These are phyloP conservation scores for Russula olivacea DNA, from an alignment of 768 basidiomycete genomes.

Conservation along the genomic window DNA sequence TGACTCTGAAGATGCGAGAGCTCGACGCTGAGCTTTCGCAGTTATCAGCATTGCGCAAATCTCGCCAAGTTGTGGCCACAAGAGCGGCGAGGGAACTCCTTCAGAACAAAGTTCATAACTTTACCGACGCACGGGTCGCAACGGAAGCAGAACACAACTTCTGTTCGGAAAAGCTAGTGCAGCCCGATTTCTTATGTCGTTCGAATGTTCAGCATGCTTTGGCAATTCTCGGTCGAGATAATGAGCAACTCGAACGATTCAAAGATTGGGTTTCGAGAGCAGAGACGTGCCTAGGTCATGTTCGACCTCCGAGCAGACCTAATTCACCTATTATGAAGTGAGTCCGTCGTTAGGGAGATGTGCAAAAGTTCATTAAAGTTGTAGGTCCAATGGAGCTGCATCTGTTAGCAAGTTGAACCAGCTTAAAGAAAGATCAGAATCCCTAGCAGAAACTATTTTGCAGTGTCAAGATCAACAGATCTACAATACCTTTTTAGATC, in stretches of 20 bases:
- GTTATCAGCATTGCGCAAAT: slow-evolving; percentile 7
- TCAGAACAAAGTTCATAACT: not conserved
- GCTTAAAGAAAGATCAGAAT: slow-evolving; percentile 4
- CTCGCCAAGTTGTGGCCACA: slow-evolving; percentile 1
- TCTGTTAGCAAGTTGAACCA: not conserved
- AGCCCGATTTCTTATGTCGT: not conserved
- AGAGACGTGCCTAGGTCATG: not conserved
- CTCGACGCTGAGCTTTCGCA: slow-evolving; percentile 5
- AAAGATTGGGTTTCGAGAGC: slow-evolving; percentile 11
- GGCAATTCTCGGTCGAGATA: not conserved
- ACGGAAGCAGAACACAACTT: not conserved
- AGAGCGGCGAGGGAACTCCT: slow-evolving; percentile 12
- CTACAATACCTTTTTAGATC: slow-evolving; percentile 4
- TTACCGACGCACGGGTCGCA: not conserved
- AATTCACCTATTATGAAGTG: not conserved
- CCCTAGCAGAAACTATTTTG: slow-evolving; percentile 4
- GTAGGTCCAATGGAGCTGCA: not conserved
- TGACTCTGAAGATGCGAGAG: slow-evolving; percentile 3
- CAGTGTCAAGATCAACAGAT: slow-evolving; percentile 6
- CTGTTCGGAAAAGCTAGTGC: not conserved
- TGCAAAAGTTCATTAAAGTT: not conserved
- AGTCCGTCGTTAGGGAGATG: not conserved
- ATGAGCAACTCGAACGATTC: not conserved
- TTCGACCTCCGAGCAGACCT: not conserved
- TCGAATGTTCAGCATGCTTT: not conserved